These are phyloP conservation scores for Eutrema yunnanense DNA, from an alignment of 345 rosid genomes.

Conservation along the genomic window DNA sequence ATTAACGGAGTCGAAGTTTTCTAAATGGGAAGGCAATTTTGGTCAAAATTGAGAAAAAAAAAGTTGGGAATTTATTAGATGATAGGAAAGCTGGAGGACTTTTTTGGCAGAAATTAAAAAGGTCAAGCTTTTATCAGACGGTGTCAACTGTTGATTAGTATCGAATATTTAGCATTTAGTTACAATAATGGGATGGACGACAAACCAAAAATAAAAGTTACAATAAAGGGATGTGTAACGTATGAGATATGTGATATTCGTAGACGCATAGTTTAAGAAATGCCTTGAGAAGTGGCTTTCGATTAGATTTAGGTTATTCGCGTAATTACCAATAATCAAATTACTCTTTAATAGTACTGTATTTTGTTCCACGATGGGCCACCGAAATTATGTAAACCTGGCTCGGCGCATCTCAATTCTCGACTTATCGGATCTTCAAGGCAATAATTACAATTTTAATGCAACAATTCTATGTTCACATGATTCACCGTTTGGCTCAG, in stretches of 20 bases:
- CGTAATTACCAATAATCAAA: neutral
- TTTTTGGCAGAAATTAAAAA: neutral
- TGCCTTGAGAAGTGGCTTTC: neutral
- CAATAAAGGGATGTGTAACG: neutral
- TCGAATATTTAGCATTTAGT: neutral
- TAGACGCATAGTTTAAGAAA: neutral
- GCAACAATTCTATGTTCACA: neutral
- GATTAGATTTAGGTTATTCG: neutral
- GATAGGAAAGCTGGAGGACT: neutral
- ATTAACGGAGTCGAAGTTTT: neutral
- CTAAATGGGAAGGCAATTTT: neutral
- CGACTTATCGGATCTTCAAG: neutral
- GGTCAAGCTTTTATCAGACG: neutral
- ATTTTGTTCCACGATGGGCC: neutral
- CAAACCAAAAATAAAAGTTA: no score
- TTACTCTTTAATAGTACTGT: neutral
- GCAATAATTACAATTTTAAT: neutral
- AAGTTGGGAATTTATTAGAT: neutral
- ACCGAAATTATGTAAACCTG: neutral
- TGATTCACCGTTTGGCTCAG: constrained; percentile 1
- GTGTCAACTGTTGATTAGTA: neutral
- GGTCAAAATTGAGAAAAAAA: neutral
- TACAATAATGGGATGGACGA: neutral
- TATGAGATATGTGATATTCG: neutral
- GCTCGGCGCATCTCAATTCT: neutral